Evolutionary conservation across 2,329 filamentous ascomycete species (phyloP).

Genomic region (Penicillium expansum): DNA sequence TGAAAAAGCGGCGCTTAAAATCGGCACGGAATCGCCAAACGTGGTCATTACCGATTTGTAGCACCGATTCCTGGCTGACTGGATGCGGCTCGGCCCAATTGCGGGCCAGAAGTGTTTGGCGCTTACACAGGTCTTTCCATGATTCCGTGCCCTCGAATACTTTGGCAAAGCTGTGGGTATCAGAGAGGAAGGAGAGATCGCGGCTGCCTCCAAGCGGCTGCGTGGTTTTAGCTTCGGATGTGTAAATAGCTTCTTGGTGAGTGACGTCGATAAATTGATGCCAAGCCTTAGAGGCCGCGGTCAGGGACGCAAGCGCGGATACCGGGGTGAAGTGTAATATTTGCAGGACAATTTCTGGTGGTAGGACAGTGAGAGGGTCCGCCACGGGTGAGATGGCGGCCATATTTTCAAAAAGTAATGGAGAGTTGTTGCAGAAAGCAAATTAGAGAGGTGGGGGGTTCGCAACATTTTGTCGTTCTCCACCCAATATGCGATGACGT

Average conservation of each 20-base stretch:
- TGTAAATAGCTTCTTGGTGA: constrained; percentile 45
- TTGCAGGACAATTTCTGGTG: constrained; percentile 43
- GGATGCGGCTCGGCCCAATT: constrained; percentile 41
- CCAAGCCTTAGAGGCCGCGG: constrained; percentile 38
- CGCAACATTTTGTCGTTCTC: constrained; percentile 9
- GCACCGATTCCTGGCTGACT: constrained; percentile 38
- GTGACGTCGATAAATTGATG: constrained; percentile 44
- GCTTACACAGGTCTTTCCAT: constrained; percentile 48
- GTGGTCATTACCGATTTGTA: constrained; percentile 43
- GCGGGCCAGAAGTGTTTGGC: constrained; percentile 38
- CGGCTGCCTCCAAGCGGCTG: constrained; percentile 27
- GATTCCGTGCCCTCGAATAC: constrained; percentile 35
- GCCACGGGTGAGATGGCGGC: constrained; percentile 4
- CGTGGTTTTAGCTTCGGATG: constrained; percentile 30
- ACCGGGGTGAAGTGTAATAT: constrained; percentile 41
- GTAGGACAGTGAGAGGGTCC: constrained; percentile 34
- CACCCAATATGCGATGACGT: constrained; percentile 7
- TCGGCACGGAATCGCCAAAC: constrained; percentile 50
- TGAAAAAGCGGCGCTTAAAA: constrained; percentile 47
- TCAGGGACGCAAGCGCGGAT: constrained; percentile 38
- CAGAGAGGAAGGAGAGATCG: constrained; percentile 32
- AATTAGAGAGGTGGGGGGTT: constrained; percentile 1
- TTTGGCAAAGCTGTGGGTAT: constrained; percentile 31
- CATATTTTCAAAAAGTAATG: constrained; percentile 17
- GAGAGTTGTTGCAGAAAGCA: constrained; percentile 3